These are phyloP conservation scores for Apiospora pterosperma DNA, from an alignment of 2,329 filamentous ascomycete genomes.

Conservation along the genomic window DNA sequence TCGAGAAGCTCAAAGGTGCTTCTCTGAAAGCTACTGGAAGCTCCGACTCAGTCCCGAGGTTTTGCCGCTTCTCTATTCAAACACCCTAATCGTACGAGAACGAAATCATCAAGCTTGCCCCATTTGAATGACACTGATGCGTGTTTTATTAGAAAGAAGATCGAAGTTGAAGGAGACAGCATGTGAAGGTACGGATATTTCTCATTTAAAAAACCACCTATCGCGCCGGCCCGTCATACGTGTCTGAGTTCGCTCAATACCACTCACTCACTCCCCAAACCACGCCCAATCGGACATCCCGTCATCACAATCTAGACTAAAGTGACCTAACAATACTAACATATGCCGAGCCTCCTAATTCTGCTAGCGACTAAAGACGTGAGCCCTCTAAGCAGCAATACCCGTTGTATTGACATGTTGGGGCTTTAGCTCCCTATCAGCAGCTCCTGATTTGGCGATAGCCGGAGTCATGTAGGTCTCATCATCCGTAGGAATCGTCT, in stretches of 20 bases:
- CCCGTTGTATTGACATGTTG: background rate
- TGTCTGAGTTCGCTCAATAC: background rate
- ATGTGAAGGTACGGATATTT: background rate
- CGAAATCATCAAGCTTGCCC: background rate
- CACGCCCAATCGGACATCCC: background rate
- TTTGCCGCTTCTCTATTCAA: background rate
- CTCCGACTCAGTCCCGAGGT: background rate
- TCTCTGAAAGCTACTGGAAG: background rate
- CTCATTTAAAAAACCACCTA: background rate
- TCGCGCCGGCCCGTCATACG: background rate
- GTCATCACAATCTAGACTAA: background rate
- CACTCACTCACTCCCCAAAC: background rate
- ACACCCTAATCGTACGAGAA: background rate
- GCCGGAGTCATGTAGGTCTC: conserved; percentile 1
- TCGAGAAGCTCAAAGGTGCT: background rate
- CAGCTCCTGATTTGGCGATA: background rate
- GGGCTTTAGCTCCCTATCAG: background rate
- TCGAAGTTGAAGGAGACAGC: background rate
- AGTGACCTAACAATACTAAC: background rate
- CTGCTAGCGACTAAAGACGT: background rate
- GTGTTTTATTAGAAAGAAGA: background rate
- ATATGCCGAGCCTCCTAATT: background rate
- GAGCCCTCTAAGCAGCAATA: background rate
- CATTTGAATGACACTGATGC: background rate
- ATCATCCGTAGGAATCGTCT: background rate